These are phyloP conservation scores for Tulasnella calospora DNA, from an alignment of 768 basidiomycete species.

Conservation along the genomic window DNA sequence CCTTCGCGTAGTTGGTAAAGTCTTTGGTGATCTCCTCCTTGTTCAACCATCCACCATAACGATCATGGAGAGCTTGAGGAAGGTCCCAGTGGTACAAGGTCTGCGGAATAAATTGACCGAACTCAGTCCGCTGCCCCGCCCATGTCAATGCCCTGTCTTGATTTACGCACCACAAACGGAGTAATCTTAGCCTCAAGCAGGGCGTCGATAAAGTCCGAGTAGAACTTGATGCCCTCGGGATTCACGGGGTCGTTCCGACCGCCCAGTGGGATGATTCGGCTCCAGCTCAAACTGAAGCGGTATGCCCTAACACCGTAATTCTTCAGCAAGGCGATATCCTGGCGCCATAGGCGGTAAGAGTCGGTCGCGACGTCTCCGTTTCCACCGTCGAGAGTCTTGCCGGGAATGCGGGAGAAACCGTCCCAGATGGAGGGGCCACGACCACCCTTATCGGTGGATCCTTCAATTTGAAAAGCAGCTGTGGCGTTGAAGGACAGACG, in stretches of 20 bases:
- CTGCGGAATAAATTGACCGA: constrained; percentile 35
- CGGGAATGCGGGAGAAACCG: constrained; percentile 58
- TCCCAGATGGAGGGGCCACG: constrained; percentile 73
- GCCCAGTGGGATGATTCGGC: constrained; percentile 66
- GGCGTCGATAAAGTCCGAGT: constrained; percentile 65
- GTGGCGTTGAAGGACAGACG: constrained; percentile 23
- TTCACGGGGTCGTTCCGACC: constrained; percentile 71
- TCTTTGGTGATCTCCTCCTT: constrained; percentile 66
- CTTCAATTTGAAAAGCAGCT: constrained; percentile 74
- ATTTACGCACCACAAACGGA: constrained; percentile 56
- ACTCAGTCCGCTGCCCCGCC: neutral
- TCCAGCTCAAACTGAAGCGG: constrained; percentile 74
- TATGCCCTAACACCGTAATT: constrained; percentile 66
- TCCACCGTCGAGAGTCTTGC: constrained; percentile 63
- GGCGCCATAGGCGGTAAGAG: constrained; percentile 63
- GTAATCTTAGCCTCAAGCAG: constrained; percentile 58
- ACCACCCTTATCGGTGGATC: constrained; percentile 54
- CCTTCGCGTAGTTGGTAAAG: constrained; percentile 56
- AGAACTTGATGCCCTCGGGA: constrained; percentile 61
- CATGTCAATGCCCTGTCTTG: neutral
- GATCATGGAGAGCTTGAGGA: constrained; percentile 65
- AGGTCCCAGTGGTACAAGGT: constrained; percentile 77
- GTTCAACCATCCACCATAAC: constrained; percentile 72
- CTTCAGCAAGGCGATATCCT: constrained; percentile 59
- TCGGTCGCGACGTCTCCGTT: constrained; percentile 68